Conservation (phyloP, 2,329 filamentous ascomycete species). For the Canariomyces notabilis region DNA sequence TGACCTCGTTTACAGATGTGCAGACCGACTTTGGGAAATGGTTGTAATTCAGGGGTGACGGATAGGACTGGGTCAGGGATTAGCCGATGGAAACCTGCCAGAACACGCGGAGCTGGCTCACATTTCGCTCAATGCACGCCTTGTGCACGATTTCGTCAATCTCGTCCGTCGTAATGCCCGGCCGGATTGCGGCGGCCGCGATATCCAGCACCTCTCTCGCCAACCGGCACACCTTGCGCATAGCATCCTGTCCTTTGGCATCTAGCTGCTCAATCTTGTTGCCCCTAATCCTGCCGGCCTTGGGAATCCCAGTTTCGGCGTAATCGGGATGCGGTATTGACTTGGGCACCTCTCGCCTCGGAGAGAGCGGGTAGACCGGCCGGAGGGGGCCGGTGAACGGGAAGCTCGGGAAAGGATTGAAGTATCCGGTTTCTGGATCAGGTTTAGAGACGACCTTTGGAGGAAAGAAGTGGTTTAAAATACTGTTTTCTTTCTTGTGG, state of each 20-base stretch:
- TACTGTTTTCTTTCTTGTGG: constrained; percentile 75
- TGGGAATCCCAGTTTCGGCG: constrained; percentile 72
- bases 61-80: constrained; percentile 22
- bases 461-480: constrained; percentile 67
- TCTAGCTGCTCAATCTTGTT: constrained; percentile 74
- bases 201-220: constrained; percentile 91
- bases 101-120: constrained; percentile 41
- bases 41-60: constrained; percentile 29
- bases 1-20: constrained; percentile 93
- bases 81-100: constrained; percentile 2
- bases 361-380: constrained; percentile 81
- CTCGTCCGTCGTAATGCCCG: constrained; percentile 93
- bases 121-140: constrained; percentile 86
- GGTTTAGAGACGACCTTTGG: constrained; percentile 86
- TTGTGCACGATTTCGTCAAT: constrained; percentile 95
- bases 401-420: constrained; percentile 89
- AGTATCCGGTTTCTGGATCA: constrained; percentile 82
- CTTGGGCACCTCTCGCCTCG: constrained; percentile 67
- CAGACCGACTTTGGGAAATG: constrained; percentile 94
- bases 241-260: constrained; percentile 73
- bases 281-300: constrained; percentile 56
- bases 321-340: constrained; percentile 84
- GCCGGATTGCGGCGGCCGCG: constrained; percentile 73
- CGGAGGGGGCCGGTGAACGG: constrained; percentile 74
- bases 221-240: constrained; percentile 86